A percentile compares a stretch with the other conserved stretches of the same genome.
These are phyloP conservation scores for Letharia lupina DNA, from an alignment of 495 filamentous ascomycete genomes.

Conservation along the genomic window DNA sequence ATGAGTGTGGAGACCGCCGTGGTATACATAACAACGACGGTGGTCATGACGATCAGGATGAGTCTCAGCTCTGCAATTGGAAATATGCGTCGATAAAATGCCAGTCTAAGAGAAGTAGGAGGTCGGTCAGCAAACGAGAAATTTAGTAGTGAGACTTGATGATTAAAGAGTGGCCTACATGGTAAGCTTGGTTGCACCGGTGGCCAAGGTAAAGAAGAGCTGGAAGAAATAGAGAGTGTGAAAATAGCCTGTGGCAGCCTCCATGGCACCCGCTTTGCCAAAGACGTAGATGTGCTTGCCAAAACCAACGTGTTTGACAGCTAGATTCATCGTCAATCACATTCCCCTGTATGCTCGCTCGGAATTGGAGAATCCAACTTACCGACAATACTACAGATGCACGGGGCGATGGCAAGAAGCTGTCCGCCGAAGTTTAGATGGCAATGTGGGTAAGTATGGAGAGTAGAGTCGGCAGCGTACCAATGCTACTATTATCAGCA, in stretches of 20 bases:
- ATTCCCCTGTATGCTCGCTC: background rate
- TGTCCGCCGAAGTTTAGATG: background rate
- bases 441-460: background rate
- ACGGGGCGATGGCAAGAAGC: conserved; percentile 1
- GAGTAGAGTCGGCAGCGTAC: background rate
- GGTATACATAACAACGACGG: conserved; percentile 7
- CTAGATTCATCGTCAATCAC: background rate
- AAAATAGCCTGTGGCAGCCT: background rate
- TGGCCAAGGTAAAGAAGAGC: background rate
- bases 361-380: background rate
- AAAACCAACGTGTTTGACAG: background rate
- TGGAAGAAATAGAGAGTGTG: background rate
- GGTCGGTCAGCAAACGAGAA: background rate
- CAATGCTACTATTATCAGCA: conserved; percentile 15
- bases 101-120: conserved; percentile 1
- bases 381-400: background rate
- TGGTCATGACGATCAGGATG: conserved; percentile 11
- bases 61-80: conserved; percentile 10
- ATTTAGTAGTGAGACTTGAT: no score
- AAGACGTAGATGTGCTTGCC: background rate
- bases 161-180: conserved; percentile 10
- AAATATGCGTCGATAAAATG: conserved; percentile 23
- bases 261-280: background rate
- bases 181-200: conserved; percentile 9
- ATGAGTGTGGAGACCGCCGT: background rate